phyloP scores from a whole-genome alignment of 345 rosid genomes.

The Lepidium aucheri region DNA sequence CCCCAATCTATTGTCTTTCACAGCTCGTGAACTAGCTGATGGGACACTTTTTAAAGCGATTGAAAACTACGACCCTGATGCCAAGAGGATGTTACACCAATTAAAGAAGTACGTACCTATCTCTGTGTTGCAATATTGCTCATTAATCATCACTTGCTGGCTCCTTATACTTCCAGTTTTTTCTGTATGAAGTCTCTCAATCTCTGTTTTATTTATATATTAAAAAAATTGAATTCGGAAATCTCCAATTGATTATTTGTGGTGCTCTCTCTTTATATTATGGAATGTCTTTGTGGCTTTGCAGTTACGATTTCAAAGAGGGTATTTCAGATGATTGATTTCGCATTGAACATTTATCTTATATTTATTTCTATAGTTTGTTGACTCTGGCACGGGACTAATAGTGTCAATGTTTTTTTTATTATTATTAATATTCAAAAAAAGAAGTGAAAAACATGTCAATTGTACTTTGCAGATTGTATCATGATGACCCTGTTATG shows the following conservation, averaged over 20 bases:
- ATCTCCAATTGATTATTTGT: not conserved
- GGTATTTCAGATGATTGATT: not conserved
- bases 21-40: constrained; percentile 92
- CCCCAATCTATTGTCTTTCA: constrained; percentile 83
- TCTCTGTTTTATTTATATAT: not conserved
- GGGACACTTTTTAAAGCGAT: constrained; percentile 95
- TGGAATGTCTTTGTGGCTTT: not conserved
- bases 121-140: not conserved
- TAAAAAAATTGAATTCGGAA: not conserved
- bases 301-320: not conserved
- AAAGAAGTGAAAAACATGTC: not conserved
- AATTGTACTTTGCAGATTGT: constrained; percentile 53
- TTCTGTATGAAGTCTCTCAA: not conserved
- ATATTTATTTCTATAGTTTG: not conserved
- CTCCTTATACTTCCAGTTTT: not conserved
- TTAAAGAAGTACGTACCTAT: constrained; percentile 51
- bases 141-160: not conserved
- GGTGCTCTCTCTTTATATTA: not conserved
- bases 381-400: not conserved
- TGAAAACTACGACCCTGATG: constrained; percentile 90
- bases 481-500: constrained; percentile 76
- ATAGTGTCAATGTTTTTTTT: not conserved
- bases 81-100: constrained; percentile 75
- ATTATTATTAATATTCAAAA: not conserved
- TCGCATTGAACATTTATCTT: not conserved